Conservation (phyloP, 2,329 filamentous ascomycete species). For the Botrytis pseudocinerea region DNA sequence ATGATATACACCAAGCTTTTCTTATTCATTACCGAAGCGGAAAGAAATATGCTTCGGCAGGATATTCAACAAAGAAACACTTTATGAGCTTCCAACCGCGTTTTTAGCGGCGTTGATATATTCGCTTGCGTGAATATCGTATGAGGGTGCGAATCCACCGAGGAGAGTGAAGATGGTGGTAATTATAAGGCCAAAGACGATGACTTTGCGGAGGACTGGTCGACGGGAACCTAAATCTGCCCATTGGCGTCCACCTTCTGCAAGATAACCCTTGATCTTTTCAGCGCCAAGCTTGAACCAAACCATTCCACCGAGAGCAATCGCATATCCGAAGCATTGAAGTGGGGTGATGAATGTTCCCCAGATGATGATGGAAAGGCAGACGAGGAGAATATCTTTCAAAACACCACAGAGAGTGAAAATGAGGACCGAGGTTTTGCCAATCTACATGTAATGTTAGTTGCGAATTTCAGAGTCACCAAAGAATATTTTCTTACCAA, state of each 20-base stretch:
- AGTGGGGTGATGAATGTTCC: constrained; percentile 70
- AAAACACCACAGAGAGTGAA: constrained; percentile 85
- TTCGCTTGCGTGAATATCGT: constrained; percentile 53
- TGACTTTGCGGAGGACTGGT: constrained; percentile 75
- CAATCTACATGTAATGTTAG: constrained; percentile 59
- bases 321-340: constrained; percentile 82
- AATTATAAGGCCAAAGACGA: constrained; percentile 65
- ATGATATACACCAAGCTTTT: constrained; percentile 18
- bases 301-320: constrained; percentile 75
- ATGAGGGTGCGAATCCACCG: constrained; percentile 63
- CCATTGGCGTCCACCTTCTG: constrained; percentile 75
- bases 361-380: constrained; percentile 80
- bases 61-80: not conserved
- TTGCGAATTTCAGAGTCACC: not conserved
- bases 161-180: constrained; percentile 70
- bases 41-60: constrained; percentile 16
- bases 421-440: constrained; percentile 82
- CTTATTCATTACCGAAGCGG: constrained; percentile 12
- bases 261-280: constrained; percentile 76
- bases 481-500: constrained; percentile 58
- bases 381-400: constrained; percentile 83
- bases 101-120: constrained; percentile 39
- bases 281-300: constrained; percentile 87
- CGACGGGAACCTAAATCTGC: constrained; percentile 79
- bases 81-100: constrained; percentile 31